Base-by-base conservation (phyloP, 177 flowering plant genomes). In the Vitis hybrid region DNA sequence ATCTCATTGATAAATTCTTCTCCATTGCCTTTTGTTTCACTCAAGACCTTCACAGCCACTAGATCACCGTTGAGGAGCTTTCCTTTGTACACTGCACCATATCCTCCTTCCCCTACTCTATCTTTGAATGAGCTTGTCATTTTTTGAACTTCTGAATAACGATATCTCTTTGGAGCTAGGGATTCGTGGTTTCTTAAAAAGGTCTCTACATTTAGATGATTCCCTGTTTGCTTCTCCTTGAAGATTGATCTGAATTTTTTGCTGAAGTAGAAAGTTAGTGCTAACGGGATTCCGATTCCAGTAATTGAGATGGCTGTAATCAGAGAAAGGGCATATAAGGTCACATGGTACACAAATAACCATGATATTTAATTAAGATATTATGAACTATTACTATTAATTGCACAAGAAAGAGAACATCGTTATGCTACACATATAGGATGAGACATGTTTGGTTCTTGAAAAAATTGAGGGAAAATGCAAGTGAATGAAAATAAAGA, bases 51-150 rank as follows among this genome's bases (percentile, higher is more conserved):
- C 12, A 80, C 77, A 13, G 82, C 80, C 10, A 83, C 80, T 16
- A 62, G 29, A 15, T 65, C 58, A 0, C 76, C 81, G 63, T 76
- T 78, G 15, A 6, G 59, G 57, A 82, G 69, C 50, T 62, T 68
- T 49, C 84, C 81, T 64, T 70, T 74, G 60, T 67, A 83, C 3
- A 83, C 82, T 8, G 39, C 15, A 6, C 83, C 81, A 61, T 56
- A 76, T 5, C 82, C 81, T 70, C 84, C 86, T 75, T 75, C 26
- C 2, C 86, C 84, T 15, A 83, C 29, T 70, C 78, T 73, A 6
- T 71, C 50, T 67, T 71, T 48, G 65, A 83, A 80, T 3, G 70
- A 73, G 10, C 70, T 59, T 1, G 83, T 80, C 64, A 80, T 77
- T 57, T 71, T 79, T 68, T 72, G 77, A 5, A 82, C 22, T 5